Evolutionary conservation across 495 filamentous ascomycete species (phyloP).

Genomic region (Thermochaetoides thermophila): DNA sequence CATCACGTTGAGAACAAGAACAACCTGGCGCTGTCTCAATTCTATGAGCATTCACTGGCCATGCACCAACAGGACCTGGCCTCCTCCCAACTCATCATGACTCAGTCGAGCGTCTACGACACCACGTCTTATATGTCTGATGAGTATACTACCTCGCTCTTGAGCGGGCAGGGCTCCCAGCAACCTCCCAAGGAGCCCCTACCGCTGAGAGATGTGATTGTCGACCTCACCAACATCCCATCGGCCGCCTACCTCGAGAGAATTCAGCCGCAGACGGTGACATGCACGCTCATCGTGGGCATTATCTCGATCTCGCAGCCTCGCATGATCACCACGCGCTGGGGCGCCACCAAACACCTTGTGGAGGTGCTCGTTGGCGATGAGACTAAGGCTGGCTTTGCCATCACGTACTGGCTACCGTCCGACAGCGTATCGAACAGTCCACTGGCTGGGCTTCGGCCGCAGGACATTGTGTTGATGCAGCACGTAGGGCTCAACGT

Average conservation of each 20-base stretch:
- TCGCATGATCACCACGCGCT: slow-evolving; percentile 38
- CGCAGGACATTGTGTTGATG: slow-evolving; percentile 60
- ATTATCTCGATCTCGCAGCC: slow-evolving; percentile 56
- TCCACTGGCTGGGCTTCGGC: slow-evolving; percentile 40
- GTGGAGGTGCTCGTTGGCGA: slow-evolving; percentile 75
- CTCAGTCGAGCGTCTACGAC: neutral
- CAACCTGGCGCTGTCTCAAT: slow-evolving; percentile 31
- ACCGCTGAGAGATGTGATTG: slow-evolving; percentile 27
- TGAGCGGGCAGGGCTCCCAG: slow-evolving; percentile 5
- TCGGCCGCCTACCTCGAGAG: slow-evolving; percentile 47
- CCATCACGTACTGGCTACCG: slow-evolving; percentile 68
- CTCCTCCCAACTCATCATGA: slow-evolving; percentile 36
- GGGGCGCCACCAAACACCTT: slow-evolving; percentile 43
- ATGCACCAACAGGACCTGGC: slow-evolving; percentile 42
- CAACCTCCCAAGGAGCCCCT: slow-evolving; percentile 9
- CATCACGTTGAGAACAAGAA: slow-evolving; percentile 10
- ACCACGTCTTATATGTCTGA: slow-evolving; percentile 8
- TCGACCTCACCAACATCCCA: slow-evolving; percentile 55
- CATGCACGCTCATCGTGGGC: slow-evolving; percentile 61
- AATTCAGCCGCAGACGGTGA: slow-evolving; percentile 66
- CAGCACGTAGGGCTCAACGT: slow-evolving; percentile 60
- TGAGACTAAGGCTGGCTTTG: slow-evolving; percentile 70
- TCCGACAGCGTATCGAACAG: slow-evolving; percentile 18
- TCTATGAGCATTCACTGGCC: slow-evolving; percentile 60
- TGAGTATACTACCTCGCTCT: slow-evolving; percentile 7